phyloP scores from a whole-genome alignment of 805 yeast species.

The Metahyphopichia silvanorum region DNA sequence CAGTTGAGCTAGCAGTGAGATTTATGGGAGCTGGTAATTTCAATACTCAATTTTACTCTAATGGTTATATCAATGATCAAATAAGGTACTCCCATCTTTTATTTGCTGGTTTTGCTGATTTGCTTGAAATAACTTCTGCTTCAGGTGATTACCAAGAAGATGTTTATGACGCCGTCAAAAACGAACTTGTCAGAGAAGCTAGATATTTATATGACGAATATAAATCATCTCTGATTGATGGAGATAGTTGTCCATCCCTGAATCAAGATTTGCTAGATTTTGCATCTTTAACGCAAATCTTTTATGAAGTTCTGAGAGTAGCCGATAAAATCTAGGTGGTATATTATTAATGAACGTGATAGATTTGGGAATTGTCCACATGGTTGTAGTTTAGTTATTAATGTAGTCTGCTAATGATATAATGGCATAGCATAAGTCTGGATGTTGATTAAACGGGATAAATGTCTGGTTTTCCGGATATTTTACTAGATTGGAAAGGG shows the following conservation, averaged over 20 bases:
- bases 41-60: constrained; percentile 13
- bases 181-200: constrained; percentile 15
- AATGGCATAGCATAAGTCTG: constrained; percentile 3
- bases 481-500: too few species aligned
- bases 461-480: too few species aligned
- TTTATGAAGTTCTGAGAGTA: constrained; percentile 13
- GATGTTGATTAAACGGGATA: not conserved
- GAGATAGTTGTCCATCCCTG: constrained; percentile 10
- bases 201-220: constrained; percentile 13
- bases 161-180: constrained; percentile 15
- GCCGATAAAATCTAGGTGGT: constrained; percentile 10
- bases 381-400: not conserved
- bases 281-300: constrained; percentile 19
- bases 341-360: not conserved
- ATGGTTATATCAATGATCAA: constrained; percentile 15
- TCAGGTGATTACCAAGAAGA: constrained; percentile 8
- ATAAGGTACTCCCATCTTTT: constrained; percentile 13
- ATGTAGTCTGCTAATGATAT: constrained; percentile 3
- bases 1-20: constrained; percentile 10
- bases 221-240: constrained; percentile 5
- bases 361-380: not conserved
- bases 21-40: constrained; percentile 12
- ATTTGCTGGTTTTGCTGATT: constrained; percentile 14
- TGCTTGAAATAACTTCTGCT: constrained; percentile 13
- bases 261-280: constrained; percentile 14